A percentile compares a stretch with the other conserved stretches of the same genome.
These are phyloP conservation scores for Cyanodermella asteris DNA, from an alignment of 2,329 filamentous ascomycete genomes.

Conservation along the genomic window DNA sequence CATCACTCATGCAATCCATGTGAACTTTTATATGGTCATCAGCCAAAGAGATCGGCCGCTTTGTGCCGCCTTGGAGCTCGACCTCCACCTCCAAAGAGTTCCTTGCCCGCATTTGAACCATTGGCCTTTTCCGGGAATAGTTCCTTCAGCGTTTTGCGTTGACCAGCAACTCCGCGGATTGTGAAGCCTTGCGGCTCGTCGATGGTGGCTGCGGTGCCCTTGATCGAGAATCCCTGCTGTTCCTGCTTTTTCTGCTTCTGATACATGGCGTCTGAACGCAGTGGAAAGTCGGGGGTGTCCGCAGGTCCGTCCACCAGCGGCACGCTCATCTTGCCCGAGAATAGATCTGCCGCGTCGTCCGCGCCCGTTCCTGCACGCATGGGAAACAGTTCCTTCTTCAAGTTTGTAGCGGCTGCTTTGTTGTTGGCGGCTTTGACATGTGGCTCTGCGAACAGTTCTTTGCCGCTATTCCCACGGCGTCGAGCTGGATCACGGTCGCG, in stretches of 20 bases:
- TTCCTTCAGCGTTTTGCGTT: conserved; percentile 42
- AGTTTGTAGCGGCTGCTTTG: conserved; percentile 18
- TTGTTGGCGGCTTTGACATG: conserved; percentile 16
- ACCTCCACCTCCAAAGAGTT: too few species aligned
- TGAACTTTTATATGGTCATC: too few species aligned
- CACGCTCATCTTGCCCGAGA: conserved; percentile 26
- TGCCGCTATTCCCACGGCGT: conserved; percentile 16
- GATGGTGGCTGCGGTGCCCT: conserved; percentile 30
- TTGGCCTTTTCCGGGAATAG: conserved; percentile 42
- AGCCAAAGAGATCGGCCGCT: too few species aligned
- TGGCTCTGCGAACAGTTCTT: conserved; percentile 41
- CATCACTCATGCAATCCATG: too few species aligned
- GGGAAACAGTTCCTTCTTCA: conserved; percentile 38
- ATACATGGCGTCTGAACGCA: background rate
- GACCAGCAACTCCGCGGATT: conserved; percentile 29
- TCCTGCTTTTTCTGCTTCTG: conserved; percentile 14
- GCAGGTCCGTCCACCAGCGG: conserved; percentile 24
- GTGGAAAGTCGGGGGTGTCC: background rate
- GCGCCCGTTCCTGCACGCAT: conserved; percentile 30
- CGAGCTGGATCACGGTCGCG: conserved; percentile 11
- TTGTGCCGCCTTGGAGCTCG: too few species aligned
- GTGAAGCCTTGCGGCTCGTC: conserved; percentile 13
- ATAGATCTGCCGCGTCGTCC: conserved; percentile 30
- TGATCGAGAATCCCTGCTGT: conserved; percentile 32
- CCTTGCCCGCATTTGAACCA: conserved; percentile 42